Evolutionary conservation across 2,329 filamentous ascomycete genomes (phyloP), one percentile per base, ranked within the genome.

Genomic region (Neoarthrinium moseri): DNA sequence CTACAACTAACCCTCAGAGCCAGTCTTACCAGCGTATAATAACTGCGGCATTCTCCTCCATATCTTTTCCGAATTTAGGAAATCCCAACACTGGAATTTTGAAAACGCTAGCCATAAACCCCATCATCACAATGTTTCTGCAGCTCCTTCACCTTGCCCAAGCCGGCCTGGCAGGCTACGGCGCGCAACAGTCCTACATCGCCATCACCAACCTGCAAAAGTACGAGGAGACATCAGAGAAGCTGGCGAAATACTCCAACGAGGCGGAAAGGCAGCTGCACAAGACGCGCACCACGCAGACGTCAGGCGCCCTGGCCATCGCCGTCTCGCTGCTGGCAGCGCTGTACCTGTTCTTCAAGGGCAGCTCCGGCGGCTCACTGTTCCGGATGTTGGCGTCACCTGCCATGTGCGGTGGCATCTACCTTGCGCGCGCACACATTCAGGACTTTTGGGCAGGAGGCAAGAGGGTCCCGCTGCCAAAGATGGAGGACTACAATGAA

Each of bases 221-320:
- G 41, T 75, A 75, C 54, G 72, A 76, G 53, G 59, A 66, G n/a
- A 65, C 64, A 21, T 59, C 61, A 34, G 61, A 74, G 53, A 72
- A 70, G 51, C 63, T 68, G 13, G 72, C 73, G 7, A 64, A 71
- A 50, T 67, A 68, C 57, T 74, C 71, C 3, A 63, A 64, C 23
- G 64, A 65, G 30, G 72, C 69, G 6, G 68, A 60, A 29, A 51
- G 60, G 5, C 67, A 75, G 52, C 57, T 75, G 18, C 58, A 66
- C 53, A 67, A 67, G 54, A 75, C 73, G 4, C 61, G 71, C 42
- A 66, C 61, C 0, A 77, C 72, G 0, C 70, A 73, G 48, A 63
- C 64, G 2, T 62, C 63, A 33, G 69, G 64, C 10, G 66, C 67
- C 20, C 30, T 68, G 12, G 60, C 69, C 11, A 66, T 74, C 52